Base-by-base conservation (phyloP, 768 basidiomycete species). In the Bullera alba region DNA sequence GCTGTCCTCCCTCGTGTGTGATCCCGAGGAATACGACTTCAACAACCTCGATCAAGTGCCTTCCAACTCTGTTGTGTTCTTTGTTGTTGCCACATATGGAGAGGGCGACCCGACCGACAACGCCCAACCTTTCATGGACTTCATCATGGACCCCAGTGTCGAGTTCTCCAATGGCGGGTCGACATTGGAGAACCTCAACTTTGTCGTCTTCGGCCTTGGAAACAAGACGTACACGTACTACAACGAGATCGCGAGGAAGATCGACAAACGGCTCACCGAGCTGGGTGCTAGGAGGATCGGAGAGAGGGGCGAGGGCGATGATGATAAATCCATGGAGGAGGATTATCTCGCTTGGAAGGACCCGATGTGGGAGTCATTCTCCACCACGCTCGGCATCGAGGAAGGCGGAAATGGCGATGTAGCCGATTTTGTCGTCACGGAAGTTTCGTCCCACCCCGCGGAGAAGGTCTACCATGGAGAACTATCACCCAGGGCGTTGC, bases 261-360 rank as follows among this genome's bases (percentile, higher is more conserved):
- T 92, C 48, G 93, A 99, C 63, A 65, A 77, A 2, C 73, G 80
- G 25, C 75, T 99, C 51, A 73, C 79, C 4, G 81, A 83, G 67
- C 83, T 90, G 77, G 93, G 91, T 25, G 95, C 81, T 19, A 71
- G 77, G 47, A 82, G 89, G 46, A 86, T 97, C 29, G 91, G 91
- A 36, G 83, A 85, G 69, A 79, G 85, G 32, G 93, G 93, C 8
- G 92, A 97, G 73, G 93, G 93, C 57, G 95, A 99, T 67, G 93
- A 99, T 67, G 95, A 99, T 75, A 95, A 95, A 78, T 90, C 86
- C 69, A 96, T 99, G 92, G 93, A 99, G 72, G 93, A 99, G 76
- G 93, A 99, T 73, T 99, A 97, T 71, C 81, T 99, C 12, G 91
- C 88, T 63, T 99, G 93, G 93, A 99, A 97, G 73, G 93, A 99